Evolutionary conservation across 192 early-diverging fungal species (phyloP).

Genomic region (Rhizoclosmatium sp.): DNA sequence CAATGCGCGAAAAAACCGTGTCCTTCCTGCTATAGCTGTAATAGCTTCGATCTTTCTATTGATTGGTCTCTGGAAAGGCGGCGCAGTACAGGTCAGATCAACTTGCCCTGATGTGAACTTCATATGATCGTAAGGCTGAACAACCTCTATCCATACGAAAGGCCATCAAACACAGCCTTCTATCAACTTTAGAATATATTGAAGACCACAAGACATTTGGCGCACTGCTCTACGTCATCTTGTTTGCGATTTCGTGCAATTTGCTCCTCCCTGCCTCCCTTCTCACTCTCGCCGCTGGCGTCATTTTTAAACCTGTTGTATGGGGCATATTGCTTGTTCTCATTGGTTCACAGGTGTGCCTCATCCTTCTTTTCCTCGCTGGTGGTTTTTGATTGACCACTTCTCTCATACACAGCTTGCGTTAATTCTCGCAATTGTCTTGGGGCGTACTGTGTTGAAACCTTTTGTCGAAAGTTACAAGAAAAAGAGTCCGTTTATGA

Average conservation of each 20-base stretch:
- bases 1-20: not conserved
- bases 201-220: constrained; percentile 30
- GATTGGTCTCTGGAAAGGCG: constrained; percentile 1
- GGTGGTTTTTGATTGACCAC: not conserved
- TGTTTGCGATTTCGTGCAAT: constrained; percentile 10
- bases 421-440: constrained; percentile 7
- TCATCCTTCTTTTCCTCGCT: not conserved
- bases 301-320: constrained; percentile 37
- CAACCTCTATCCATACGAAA: not conserved
- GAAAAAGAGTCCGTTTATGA: constrained; percentile 13
- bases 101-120: too few relatives aligned
- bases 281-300: constrained; percentile 33
- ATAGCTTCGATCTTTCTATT: not conserved
- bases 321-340: constrained; percentile 35
- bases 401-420: constrained; percentile 11
- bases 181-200: constrained; percentile 22
- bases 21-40: not conserved
- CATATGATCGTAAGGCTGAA: too few relatives aligned
- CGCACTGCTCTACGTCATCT: constrained; percentile 26
- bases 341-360: constrained; percentile 33
- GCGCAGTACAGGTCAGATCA: not conserved
- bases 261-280: constrained; percentile 34
- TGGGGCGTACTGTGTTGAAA: constrained; percentile 33
- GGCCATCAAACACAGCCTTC: constrained; percentile 18
- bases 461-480: constrained; percentile 36